Conservation (phyloP, 257 asterid genomes). For the Avicennia marina region DNA sequence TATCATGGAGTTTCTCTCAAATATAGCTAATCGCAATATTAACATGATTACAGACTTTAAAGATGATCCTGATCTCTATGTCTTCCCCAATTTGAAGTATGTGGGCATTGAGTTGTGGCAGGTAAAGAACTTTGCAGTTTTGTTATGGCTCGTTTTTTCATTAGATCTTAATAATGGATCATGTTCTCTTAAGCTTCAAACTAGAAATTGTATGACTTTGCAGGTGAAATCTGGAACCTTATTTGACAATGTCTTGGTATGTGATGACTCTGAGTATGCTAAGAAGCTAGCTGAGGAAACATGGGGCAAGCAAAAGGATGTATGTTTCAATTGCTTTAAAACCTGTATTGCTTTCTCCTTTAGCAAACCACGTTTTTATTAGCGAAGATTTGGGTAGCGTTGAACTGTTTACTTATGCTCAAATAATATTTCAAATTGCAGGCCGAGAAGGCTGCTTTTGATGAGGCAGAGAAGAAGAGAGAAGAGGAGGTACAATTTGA, state of each 20-base stretch:
- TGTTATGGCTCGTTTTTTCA: not conserved
- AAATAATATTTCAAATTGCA: constrained; percentile 31
- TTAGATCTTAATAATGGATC: not conserved
- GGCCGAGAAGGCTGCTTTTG: constrained; percentile 96
- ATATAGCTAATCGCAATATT: not conserved
- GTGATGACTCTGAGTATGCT: constrained; percentile 91
- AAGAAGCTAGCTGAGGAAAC: constrained; percentile 83
- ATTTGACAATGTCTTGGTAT: constrained; percentile 81
- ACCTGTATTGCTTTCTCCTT: too few relatives aligned
- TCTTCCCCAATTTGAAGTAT: constrained; percentile 87
- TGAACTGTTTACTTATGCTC: too few relatives aligned
- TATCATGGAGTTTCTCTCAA: too few relatives aligned
- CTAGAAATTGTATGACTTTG: constrained; percentile 3
- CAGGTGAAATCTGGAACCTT: constrained; percentile 99
- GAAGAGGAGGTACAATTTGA: constrained; percentile 69
- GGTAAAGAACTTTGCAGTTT: constrained; percentile 28
- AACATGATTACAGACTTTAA: constrained; percentile 57
- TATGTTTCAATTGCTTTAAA: constrained; percentile 29
- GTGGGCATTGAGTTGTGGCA: constrained; percentile 99
- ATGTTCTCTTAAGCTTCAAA: not conserved
- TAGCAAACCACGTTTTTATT: too few relatives aligned
- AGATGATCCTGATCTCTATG: constrained; percentile 88
- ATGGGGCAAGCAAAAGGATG: constrained; percentile 96
- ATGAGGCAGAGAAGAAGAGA: constrained; percentile 86
- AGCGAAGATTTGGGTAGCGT: too few relatives aligned